Percentiles rank a stretch among this genome's conserved stretches.
phyloP scores from a whole-genome alignment of 148 eudicot species.

The Camellia granthamiana region DNA sequence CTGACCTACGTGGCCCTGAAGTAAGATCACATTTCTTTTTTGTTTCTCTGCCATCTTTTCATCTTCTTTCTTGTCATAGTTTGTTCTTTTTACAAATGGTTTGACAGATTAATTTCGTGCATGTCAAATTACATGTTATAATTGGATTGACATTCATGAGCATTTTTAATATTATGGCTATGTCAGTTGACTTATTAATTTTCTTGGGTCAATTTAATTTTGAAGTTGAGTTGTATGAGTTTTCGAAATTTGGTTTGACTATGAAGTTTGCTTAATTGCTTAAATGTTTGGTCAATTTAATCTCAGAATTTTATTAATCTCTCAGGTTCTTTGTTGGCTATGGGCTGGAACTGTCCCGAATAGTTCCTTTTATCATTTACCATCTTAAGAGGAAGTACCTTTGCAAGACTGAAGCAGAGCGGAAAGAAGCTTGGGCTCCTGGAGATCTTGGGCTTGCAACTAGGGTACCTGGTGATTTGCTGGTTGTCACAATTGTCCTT shows the following conservation, averaged over 20 bases:
- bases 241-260: too few species aligned
- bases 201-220: too few species aligned
- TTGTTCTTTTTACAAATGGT: too few species aligned
- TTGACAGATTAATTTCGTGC: too few species aligned
- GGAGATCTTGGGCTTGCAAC: constrained; percentile 76
- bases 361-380: constrained; percentile 67
- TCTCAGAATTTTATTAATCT: neutral
- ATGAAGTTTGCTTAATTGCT: too few species aligned
- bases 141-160: too few species aligned
- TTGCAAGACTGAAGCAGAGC: constrained; percentile 78
- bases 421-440: constrained; percentile 84
- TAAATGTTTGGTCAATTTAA: too few species aligned
- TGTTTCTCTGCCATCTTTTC: neutral
- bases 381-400: constrained; percentile 74
- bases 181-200: neutral
- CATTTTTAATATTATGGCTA: neutral
- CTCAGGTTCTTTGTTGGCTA: constrained; percentile 82
- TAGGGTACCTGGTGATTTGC: constrained; percentile 73
- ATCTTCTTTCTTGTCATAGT: neutral
- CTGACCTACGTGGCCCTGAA: constrained; percentile 85
- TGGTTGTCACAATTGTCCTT: constrained; percentile 61
- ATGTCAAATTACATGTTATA: too few species aligned
- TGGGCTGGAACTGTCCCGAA: constrained; percentile 76
- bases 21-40: constrained; percentile 40
- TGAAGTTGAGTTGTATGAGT: too few species aligned